Conservation (phyloP, 768 basidiomycete genomes). For the Leccinellum rugosiceps region DNA sequence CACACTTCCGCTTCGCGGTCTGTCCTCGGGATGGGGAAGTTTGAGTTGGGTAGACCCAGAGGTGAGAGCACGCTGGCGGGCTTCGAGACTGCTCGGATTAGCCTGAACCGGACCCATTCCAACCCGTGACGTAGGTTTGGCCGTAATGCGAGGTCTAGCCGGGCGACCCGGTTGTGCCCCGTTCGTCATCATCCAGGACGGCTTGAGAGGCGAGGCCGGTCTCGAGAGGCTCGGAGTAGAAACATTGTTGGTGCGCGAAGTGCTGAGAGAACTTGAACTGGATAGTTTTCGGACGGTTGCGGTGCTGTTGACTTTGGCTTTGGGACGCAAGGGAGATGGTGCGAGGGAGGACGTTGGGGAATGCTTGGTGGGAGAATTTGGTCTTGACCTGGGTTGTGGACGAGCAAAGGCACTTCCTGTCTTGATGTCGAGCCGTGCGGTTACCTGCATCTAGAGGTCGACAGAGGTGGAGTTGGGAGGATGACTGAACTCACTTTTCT, state of each 20-base stretch:
- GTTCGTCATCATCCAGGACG: slow-evolving; percentile 35
- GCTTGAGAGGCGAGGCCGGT: slow-evolving; percentile 38
- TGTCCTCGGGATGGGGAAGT: slow-evolving; percentile 31
- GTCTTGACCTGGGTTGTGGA: slow-evolving; percentile 38
- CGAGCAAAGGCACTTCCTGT: slow-evolving; percentile 30
- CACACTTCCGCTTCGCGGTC: slow-evolving; percentile 31
- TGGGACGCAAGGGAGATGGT: slow-evolving; percentile 40
- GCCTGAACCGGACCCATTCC: slow-evolving; percentile 7
- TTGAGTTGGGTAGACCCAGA: slow-evolving; percentile 21
- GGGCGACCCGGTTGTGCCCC: slow-evolving; percentile 24
- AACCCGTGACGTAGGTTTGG: slow-evolving; percentile 31
- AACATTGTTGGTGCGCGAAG: slow-evolving; percentile 22
- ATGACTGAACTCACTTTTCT: slow-evolving; percentile 41
- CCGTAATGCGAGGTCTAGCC: slow-evolving; percentile 24
- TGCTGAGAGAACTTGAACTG: slow-evolving; percentile 20
- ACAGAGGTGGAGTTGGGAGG: not conserved
- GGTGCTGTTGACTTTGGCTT: slow-evolving; percentile 60
- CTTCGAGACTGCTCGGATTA: slow-evolving; percentile 15
- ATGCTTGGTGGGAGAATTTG: slow-evolving; percentile 48
- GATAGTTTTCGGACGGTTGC: slow-evolving; percentile 37
- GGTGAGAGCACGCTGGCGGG: slow-evolving; percentile 32
- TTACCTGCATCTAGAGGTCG: slow-evolving; percentile 41
- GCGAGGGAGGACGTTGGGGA: slow-evolving; percentile 25
- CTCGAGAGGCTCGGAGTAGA: slow-evolving; percentile 42
- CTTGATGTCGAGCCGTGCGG: slow-evolving; percentile 48